Evolutionary conservation across 805 yeast species (phyloP).

Genomic region (Brettanomyces sp.): DNA sequence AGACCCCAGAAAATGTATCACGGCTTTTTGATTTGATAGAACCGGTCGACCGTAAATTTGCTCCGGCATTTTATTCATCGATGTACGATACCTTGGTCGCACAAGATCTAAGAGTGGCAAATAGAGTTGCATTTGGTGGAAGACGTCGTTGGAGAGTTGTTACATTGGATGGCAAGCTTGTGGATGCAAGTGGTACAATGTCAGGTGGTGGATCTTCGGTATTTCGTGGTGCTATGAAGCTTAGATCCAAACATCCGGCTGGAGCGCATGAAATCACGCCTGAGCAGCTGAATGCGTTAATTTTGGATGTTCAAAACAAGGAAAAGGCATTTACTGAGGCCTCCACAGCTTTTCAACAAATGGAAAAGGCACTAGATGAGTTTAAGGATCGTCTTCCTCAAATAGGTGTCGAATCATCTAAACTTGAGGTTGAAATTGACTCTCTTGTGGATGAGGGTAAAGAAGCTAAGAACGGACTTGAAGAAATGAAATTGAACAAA

Average conservation of each 20-base stretch:
- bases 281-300: slow-evolving; percentile 47
- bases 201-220: slow-evolving; percentile 86
- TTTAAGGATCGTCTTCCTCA: slow-evolving; percentile 63
- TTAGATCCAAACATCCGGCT: slow-evolving; percentile 28
- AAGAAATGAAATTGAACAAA: slow-evolving; percentile 22
- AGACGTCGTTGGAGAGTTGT: slow-evolving; percentile 75
- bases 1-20: slow-evolving; percentile 69
- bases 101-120: slow-evolving; percentile 66
- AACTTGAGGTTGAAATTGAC: slow-evolving; percentile 53
- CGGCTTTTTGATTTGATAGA: slow-evolving; percentile 76
- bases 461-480: slow-evolving; percentile 34
- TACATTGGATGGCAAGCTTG: slow-evolving; percentile 83
- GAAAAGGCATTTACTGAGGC: slow-evolving; percentile 47
- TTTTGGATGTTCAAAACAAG: slow-evolving; percentile 38
- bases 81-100: slow-evolving; percentile 86
- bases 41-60: slow-evolving; percentile 57
- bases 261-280: slow-evolving; percentile 32
- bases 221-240: slow-evolving; percentile 70
- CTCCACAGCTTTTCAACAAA: slow-evolving; percentile 42
- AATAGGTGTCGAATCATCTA: slow-evolving; percentile 51
- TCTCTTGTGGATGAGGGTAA: slow-evolving; percentile 45
- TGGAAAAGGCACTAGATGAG: slow-evolving; percentile 48
- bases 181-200: slow-evolving; percentile 91
- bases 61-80: slow-evolving; percentile 85
- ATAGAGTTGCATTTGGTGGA: slow-evolving; percentile 76